Percentiles rank a stretch among this genome's conserved stretches.
Conservation (phyloP, 257 asterid genomes). For the Nicotiana obtusifolia region DNA sequence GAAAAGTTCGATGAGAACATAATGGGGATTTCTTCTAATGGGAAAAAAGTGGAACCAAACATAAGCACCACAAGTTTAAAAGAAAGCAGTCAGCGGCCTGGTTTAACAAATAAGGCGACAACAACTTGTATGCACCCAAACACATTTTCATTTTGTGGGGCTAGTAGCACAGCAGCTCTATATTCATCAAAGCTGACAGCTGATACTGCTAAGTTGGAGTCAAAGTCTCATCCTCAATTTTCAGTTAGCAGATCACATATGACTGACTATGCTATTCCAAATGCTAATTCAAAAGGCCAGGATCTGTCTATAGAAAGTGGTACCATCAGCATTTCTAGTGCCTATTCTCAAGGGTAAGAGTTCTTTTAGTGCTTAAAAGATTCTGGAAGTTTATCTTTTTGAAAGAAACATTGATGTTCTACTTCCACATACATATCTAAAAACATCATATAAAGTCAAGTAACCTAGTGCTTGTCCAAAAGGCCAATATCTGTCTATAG, state of each 20-base stretch:
- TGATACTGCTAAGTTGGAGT: constrained; percentile 33
- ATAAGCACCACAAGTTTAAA: constrained; percentile 41
- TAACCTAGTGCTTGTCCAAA: constrained; percentile 27
- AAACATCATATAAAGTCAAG: neutral
- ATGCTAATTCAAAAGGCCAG: constrained; percentile 38
- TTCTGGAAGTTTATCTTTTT: neutral
- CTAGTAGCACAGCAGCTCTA: constrained; percentile 33
- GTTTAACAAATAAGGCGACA: constrained; percentile 1
- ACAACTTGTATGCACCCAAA: constrained; percentile 26
- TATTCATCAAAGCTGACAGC: constrained; percentile 34
- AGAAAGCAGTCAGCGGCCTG: constrained; percentile 31
- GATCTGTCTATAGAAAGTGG: constrained; percentile 69
- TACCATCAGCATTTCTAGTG: constrained; percentile 77
- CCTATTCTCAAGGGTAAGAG: constrained; percentile 81
- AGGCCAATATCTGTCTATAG: constrained; percentile 47
- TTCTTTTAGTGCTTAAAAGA: neutral
- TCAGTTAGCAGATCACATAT: constrained; percentile 30
- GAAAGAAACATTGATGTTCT: neutral
- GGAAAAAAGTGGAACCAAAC: constrained; percentile 58
- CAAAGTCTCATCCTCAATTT: constrained; percentile 41
- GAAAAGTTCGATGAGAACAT: constrained; percentile 53
- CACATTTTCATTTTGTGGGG: constrained; percentile 34
- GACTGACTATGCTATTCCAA: constrained; percentile 25
- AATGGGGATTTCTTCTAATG: constrained; percentile 34
- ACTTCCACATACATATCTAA: neutral